Conservation (phyloP, 1,139 yeast species). For the Yamadazyma membranifaciens region DNA sequence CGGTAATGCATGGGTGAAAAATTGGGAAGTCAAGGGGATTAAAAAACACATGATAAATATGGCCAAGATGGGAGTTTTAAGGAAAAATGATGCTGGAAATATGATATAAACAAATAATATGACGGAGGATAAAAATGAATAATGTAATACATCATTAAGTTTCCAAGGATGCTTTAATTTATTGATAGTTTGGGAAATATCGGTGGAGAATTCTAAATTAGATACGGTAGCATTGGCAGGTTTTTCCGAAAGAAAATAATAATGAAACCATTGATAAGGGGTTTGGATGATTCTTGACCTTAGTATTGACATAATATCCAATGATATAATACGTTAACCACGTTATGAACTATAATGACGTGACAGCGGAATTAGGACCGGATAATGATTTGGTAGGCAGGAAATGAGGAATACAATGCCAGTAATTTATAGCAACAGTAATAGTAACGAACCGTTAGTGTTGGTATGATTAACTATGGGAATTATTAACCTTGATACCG, state of each 20-base stretch:
- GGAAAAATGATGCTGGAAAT: slow-evolving; percentile 49
- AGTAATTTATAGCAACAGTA: no score
- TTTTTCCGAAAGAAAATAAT: slow-evolving; percentile 58
- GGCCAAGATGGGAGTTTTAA: slow-evolving; percentile 42
- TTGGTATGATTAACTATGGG: no score
- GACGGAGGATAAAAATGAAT: slow-evolving; percentile 46
- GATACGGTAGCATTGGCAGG: slow-evolving; percentile 54
- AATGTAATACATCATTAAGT: slow-evolving; percentile 49
- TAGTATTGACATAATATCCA: slow-evolving; percentile 23
- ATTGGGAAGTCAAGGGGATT: slow-evolving; percentile 79
- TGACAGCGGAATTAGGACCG: no score
- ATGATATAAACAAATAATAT: slow-evolving; percentile 52
- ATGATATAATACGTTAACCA: no score
- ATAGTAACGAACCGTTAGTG: no score
- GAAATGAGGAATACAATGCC: no score
- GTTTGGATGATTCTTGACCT: slow-evolving; percentile 35
- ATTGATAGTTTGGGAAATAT: slow-evolving; percentile 48
- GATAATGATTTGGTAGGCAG: no score
- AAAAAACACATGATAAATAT: slow-evolving; percentile 45
- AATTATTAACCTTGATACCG: no score
- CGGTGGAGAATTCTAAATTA: slow-evolving; percentile 59
- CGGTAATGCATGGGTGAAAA: slow-evolving; percentile 83
- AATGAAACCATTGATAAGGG: slow-evolving; percentile 47
- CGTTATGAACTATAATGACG: no score
- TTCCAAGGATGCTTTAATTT: slow-evolving; percentile 53